Base-by-base conservation (phyloP, 306 rosid genomes). In the Castanea crenata region DNA sequence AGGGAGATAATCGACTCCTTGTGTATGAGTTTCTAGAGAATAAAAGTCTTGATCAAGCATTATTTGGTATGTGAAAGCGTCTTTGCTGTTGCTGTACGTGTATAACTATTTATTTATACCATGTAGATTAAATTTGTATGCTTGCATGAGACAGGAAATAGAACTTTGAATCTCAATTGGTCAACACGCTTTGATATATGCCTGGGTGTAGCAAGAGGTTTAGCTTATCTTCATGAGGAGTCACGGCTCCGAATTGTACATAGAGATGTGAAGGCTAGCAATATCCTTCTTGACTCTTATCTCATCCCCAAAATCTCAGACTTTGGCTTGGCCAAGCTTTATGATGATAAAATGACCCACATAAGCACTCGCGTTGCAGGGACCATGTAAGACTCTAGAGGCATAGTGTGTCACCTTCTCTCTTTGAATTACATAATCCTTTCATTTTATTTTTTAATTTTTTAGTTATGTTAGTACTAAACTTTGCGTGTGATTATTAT, bases 311-410 rank as follows among this genome's bases (percentile, higher is more conserved):
- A 94, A 84, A 90, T 94, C 79, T 92, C 98, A 29, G 97, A 92
- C 73, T 94, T 94, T 81, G 96, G 96, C 18, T 83, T 92, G 76
- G 96, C 96, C 71, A 94, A 92, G 72, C 92, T 93, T 69, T 93
- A 89, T 32, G 95, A 91, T 80, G 95, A 91, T 79, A 86, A 89
- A 52, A 89, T 63, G 84, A 92, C 92, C 18, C 97, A 92, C 82
- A 88, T 94, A 67, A 94, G 97, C 85, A 92, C 97, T 14, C 82
- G 92, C 6, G 91, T 92, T 74, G 94, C 96, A 4, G 97, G 97
- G 34, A 94, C 98, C 78, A 88, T 93, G 97, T 90, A 86, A 86
- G 89, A 64, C 80, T 62, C 63, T 62, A 19, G 35, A 35, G 41
- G 41, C 41, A 34, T 51, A 29, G 71, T 49, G 4, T 6, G 62